Percentiles rank a stretch among this genome's conserved stretches.
Evolutionary conservation across 73 alveolate species (phyloP).

Genomic region (Paramecium bursaria): DNA sequence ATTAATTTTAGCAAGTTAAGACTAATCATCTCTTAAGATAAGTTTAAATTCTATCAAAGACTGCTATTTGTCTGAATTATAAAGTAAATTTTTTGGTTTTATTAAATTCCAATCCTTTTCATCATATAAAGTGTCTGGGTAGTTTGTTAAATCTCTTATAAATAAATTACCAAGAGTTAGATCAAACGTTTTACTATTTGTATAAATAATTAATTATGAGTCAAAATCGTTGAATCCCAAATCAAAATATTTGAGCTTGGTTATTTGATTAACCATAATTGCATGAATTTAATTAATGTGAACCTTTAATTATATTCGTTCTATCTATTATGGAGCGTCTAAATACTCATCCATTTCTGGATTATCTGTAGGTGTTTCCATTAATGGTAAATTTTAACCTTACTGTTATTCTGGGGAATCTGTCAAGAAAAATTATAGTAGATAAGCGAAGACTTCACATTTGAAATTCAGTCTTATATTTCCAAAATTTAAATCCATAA

Average conservation of each 20-base stretch:
- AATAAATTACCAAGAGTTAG: conserved; percentile 11
- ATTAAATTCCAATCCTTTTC: conserved; percentile 30
- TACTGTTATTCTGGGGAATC: neutral
- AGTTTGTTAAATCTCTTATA: conserved; percentile 35
- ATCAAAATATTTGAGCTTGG: neutral
- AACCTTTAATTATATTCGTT: conserved; percentile 22
- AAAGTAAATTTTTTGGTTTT: neutral
- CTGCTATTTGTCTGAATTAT: neutral
- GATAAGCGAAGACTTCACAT: conserved; percentile 32
- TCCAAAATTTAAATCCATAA: conserved; percentile 36
- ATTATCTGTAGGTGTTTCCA: neutral
- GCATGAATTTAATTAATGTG: neutral
- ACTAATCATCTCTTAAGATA: neutral
- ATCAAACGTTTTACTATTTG: neutral
- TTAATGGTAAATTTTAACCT: neutral
- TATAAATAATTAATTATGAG: neutral
- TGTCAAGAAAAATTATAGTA: neutral
- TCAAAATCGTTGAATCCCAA: neutral
- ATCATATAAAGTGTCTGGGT: conserved; percentile 6
- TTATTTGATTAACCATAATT: conserved; percentile 23
- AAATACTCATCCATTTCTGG: conserved; percentile 8
- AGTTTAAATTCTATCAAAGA: neutral
- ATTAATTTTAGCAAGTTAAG: neutral
- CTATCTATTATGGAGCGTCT: conserved; percentile 4
- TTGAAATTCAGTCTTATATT: conserved; percentile 14